phyloP scores from a whole-genome alignment of 495 filamentous ascomycete genomes.

The Lasiosphaeria miniovina region DNA sequence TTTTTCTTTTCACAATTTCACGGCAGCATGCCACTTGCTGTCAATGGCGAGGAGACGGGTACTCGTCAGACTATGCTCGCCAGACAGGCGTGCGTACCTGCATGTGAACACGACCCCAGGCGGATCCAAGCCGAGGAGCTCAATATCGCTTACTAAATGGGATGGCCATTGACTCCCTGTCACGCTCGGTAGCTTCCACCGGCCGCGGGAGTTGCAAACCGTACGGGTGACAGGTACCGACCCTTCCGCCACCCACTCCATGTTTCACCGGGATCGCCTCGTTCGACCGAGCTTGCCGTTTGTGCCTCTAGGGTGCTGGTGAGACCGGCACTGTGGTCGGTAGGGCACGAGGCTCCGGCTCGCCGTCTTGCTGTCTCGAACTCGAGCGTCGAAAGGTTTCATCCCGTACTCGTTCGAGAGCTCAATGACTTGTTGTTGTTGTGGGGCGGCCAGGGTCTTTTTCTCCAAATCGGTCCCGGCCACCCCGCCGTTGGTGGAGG shows the following conservation, averaged over 20 bases:
- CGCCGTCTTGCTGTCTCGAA: background rate
- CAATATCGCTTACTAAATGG: constrained; percentile 20
- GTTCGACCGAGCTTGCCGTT: background rate
- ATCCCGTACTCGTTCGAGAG: background rate
- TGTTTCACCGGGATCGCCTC: background rate
- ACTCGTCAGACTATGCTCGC: background rate
- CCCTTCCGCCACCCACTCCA: background rate
- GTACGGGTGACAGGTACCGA: background rate
- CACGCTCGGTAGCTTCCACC: background rate
- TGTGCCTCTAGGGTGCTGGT: background rate
- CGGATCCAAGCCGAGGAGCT: constrained; percentile 9
- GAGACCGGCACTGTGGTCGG: too few species aligned
- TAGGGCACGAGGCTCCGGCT: background rate
- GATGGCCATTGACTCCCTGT: constrained; percentile 6
- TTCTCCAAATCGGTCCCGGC: constrained; percentile 6
- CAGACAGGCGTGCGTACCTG: constrained; percentile 16
- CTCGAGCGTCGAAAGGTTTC: background rate
- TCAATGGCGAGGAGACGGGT: too few species aligned
- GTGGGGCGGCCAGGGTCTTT: constrained; percentile 4
- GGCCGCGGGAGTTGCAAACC: background rate
- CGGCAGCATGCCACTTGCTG: too few species aligned
- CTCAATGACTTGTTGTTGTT: background rate
- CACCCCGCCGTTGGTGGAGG: background rate
- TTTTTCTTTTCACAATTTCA: too few species aligned
- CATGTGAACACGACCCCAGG: constrained; percentile 13